Evolutionary conservation across 2,329 filamentous ascomycete genomes (phyloP), one percentile per base, ranked within the genome.

Genomic region (Esteya vermicola): DNA sequence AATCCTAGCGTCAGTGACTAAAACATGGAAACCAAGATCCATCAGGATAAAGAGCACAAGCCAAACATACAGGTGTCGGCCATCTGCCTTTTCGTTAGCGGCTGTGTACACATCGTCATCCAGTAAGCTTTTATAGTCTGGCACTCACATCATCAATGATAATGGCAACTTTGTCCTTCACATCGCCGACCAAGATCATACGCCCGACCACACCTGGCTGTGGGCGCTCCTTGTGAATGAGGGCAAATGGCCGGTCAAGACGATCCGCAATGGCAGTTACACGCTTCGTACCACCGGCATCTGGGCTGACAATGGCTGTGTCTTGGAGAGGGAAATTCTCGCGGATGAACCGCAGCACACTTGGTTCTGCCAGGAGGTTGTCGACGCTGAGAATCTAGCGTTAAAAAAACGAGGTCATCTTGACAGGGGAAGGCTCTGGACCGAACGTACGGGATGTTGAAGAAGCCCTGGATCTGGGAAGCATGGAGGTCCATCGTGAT

Each of bases 141-240:
- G 8, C 9, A 48, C 46, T 33, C 18, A 48, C 46, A 33, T 50
- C 48, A 25, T 50, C 54, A 36, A 98, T 89, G 36, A 98, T 78
- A 54, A 98, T 95, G 44, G 89, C 89, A 23, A 89, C 79, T 65
- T 91, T 91, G 63, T 84, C 83, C 49, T 78, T 73, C 35, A 96
- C 91, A 49, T 93, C 86, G 49, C 91, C 91, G 38, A 96, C 89
- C n/a, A 98, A 79, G 1, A 86, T 82, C 85, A 93, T 93, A 51
- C 82, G 78, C 8, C 79, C 84, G 42, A 91, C 84, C 55, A 89
- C 84, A 52, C 89, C 88, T 34, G 62, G 62, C 38, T 85, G 77
- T 6, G 86, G 82, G 43, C 88, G 83, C 63, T 95, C 89, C 66
- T 96, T 95, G 72, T 95, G 88, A 51, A 96, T 96, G 40, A 96